Percentiles rank a stretch among this genome's conserved stretches.
These are phyloP conservation scores for Hypoxylon sp. DNA, from an alignment of 2,329 filamentous ascomycete genomes.

Conservation along the genomic window DNA sequence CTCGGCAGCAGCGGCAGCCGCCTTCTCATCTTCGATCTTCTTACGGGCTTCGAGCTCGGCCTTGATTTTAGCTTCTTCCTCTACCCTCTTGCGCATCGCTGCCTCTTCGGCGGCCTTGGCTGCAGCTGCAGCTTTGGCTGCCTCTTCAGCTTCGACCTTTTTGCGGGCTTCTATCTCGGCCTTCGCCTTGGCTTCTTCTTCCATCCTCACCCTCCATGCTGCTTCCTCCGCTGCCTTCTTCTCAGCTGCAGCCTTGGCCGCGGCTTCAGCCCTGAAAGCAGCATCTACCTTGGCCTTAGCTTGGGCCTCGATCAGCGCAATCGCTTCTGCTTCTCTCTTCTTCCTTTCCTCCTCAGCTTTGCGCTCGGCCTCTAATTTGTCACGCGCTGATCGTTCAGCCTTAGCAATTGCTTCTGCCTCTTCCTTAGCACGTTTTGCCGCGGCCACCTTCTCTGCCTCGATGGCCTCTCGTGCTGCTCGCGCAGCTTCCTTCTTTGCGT, in stretches of 20 bases:
- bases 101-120: slow-evolving; percentile 48
- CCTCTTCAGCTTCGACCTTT: slow-evolving; percentile 52
- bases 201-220: slow-evolving; percentile 45
- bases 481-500: slow-evolving; percentile 60
- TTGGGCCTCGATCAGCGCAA: slow-evolving; percentile 63
- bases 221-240: slow-evolving; percentile 48
- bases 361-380: slow-evolving; percentile 50
- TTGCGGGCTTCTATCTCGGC: slow-evolving; percentile 56
- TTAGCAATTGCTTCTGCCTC: slow-evolving; percentile 52
- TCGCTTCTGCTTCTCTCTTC: slow-evolving; percentile 59
- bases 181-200: slow-evolving; percentile 53
- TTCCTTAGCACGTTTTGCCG: slow-evolving; percentile 51
- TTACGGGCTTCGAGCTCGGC: slow-evolving; percentile 56
- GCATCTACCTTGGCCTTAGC: slow-evolving; percentile 56
- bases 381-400: slow-evolving; percentile 52
- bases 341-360: slow-evolving; percentile 50
- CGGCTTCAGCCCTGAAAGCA: slow-evolving; percentile 59
- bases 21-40: slow-evolving; percentile 57
- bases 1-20: slow-evolving; percentile 55
- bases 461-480: slow-evolving; percentile 56
- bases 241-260: slow-evolving; percentile 45
- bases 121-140: slow-evolving; percentile 45
- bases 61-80: slow-evolving; percentile 53
- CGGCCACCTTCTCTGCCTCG: slow-evolving; percentile 54
- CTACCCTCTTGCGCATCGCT: slow-evolving; percentile 44